Evolutionary conservation across 2,329 filamentous ascomycete species (phyloP), one percentile per base, ranked within the genome.

Genomic region (Metarhizium guizhouense): DNA sequence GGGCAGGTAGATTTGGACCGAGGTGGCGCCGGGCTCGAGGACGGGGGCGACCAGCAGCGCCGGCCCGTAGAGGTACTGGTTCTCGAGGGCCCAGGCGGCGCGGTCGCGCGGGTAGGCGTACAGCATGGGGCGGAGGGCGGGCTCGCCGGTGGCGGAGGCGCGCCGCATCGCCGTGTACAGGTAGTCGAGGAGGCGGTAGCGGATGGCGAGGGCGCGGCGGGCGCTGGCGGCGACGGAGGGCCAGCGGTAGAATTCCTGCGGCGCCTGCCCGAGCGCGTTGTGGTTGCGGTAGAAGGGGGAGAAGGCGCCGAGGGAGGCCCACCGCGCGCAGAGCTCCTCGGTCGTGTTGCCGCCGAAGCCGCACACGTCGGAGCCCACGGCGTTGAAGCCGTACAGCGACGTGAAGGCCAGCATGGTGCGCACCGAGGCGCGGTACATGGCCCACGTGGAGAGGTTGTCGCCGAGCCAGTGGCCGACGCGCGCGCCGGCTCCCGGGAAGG

Each of bases 401-500:
- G 81, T 80, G 70, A 91, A 92, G 3, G 82, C 84, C 0, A 95
- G 76, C 1, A 87, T 88, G 68, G 92, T 87, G 0, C 87, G 82
- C 62, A 94, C 94, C 11, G 84, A 85, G 68, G 87, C 85, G 69
- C 81, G 87, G 81, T 92, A 87, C 67, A 84, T 87, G 0, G 79
- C 77, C 82, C 86, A 93, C 14, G 81, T 78, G 3, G 84, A 86
- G 18, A 75, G 72, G 64, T 91, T 92, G 68, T 93, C 85, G 38
- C 86, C 88, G 34, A 88, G 88, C 89, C 89, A 95, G 69, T 94
- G 89, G 1, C 88, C 89, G 1, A 88, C 85, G 73, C 81, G 87
- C 67, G 82, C 83, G 1, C 90, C 90, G 0, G 83, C 83, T 3
- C 90, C 89, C 10, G 88, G 79, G 64, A 93, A 94, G 1, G 89